These are phyloP conservation scores for Leptodontidium sp. DNA, from an alignment of 2,329 filamentous ascomycete genomes.

Conservation along the genomic window DNA sequence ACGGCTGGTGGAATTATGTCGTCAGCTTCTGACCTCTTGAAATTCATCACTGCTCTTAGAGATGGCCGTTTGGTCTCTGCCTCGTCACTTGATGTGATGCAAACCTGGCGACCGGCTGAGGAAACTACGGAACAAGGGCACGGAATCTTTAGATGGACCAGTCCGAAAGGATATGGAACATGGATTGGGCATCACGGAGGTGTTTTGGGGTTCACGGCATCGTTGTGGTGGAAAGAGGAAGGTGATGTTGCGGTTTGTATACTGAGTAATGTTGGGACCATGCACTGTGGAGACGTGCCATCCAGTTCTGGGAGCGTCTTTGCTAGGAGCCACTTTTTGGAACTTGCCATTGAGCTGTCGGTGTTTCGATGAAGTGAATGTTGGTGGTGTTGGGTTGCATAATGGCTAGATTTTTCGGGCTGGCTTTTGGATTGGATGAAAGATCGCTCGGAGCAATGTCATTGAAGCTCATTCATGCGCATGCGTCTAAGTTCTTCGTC, in stretches of 20 bases:
- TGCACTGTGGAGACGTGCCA: slow-evolving; percentile 30
- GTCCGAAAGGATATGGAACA: slow-evolving; percentile 12
- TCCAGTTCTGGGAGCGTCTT: slow-evolving; percentile 19
- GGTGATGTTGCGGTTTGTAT: slow-evolving; percentile 27
- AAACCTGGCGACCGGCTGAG: slow-evolving; percentile 16
- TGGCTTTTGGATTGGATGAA: no score
- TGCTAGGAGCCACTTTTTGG: slow-evolving; percentile 19
- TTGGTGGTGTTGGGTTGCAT: no score
- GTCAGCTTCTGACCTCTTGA: slow-evolving; percentile 27
- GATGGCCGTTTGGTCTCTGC: slow-evolving; percentile 25
- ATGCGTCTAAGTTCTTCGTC: no score
- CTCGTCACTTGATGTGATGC: slow-evolving; percentile 22
- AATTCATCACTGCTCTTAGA: slow-evolving; percentile 24
- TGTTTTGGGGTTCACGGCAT: slow-evolving; percentile 31
- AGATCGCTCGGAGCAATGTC: no score
- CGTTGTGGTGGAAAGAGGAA: slow-evolving; percentile 29
- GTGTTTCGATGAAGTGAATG: background rate
- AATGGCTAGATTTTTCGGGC: no score
- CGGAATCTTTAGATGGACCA: slow-evolving; percentile 25
- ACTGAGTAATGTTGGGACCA: slow-evolving; percentile 33
- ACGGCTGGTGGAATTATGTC: slow-evolving; percentile 30
- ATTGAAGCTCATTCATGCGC: no score
- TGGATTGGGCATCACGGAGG: slow-evolving; percentile 32
- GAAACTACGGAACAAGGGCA: slow-evolving; percentile 20
- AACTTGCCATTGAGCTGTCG: slow-evolving; percentile 19